A percentile compares a stretch with the other conserved stretches of the same genome.
These are phyloP conservation scores for Coemansia sp. DNA, from an alignment of 192 early-diverging fungal species.

Conservation along the genomic window DNA sequence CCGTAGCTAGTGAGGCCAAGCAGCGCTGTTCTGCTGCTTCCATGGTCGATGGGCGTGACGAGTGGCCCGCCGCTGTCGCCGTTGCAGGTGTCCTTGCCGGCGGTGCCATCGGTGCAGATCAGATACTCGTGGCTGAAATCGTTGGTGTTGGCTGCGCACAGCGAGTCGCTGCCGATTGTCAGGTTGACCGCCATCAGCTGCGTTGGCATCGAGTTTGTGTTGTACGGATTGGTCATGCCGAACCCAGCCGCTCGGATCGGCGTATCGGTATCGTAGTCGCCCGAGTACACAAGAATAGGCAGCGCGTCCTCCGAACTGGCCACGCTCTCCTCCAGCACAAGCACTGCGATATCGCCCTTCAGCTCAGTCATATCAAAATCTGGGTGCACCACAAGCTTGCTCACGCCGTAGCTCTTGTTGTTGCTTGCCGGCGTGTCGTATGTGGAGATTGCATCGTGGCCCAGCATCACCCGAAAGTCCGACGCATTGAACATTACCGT, in stretches of 20 bases:
- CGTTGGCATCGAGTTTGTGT: constrained; percentile 7
- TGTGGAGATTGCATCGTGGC: constrained; percentile 16
- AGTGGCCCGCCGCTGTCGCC: constrained; percentile 53
- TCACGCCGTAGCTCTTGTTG: constrained; percentile 26
- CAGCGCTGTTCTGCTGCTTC: constrained; percentile 14
- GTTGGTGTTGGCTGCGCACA: constrained; percentile 21
- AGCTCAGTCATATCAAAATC: constrained; percentile 23
- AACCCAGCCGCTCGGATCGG: constrained; percentile 42
- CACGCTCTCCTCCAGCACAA: constrained; percentile 28
- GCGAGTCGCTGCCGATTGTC: constrained; percentile 1
- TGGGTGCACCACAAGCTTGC: constrained; percentile 27
- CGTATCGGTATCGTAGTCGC: constrained; percentile 14
- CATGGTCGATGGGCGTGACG: constrained; percentile 20
- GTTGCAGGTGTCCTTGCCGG: constrained; percentile 46
- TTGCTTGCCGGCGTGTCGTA: constrained; percentile 5
- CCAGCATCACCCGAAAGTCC: constrained; percentile 30
- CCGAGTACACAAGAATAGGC: constrained; percentile 34
- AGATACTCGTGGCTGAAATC: constrained; percentile 13
- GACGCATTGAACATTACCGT: constrained; percentile 7
- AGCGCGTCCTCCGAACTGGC: constrained; percentile 9
- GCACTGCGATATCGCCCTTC: constrained; percentile 40
- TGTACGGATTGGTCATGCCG: constrained; percentile 31
- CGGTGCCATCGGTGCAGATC: constrained; percentile 47
- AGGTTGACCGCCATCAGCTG: constrained; percentile 47
- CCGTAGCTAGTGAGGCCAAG: constrained; percentile 45